phyloP scores from a whole-genome alignment of 768 basidiomycete species.

The Multifurca ochricompacta region DNA sequence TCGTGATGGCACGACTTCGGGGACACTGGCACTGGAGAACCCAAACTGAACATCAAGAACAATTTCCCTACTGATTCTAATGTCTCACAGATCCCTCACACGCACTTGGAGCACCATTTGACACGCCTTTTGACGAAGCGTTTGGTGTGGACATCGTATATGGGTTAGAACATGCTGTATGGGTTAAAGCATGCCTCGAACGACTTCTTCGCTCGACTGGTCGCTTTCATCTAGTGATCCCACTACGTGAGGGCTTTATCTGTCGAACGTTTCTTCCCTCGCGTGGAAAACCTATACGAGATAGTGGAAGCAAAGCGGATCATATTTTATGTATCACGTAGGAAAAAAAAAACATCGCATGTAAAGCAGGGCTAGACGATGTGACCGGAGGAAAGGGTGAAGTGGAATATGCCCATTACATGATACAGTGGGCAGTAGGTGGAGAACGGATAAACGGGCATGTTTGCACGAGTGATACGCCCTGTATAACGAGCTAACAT shows the following conservation, averaged over 20 bases:
- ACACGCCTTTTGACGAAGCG: conserved; percentile 39
- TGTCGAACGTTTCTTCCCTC: conserved; percentile 49
- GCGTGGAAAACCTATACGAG: conserved; percentile 9
- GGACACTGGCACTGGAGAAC: conserved; percentile 38
- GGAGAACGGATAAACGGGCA: not conserved
- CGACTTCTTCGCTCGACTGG: conserved; percentile 30
- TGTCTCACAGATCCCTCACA: conserved; percentile 4
- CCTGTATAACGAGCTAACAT: not conserved
- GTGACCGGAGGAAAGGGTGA: conserved; percentile 34
- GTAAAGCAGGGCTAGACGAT: conserved; percentile 36
- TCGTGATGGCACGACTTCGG: conserved; percentile 32
- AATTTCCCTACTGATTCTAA: conserved; percentile 27
- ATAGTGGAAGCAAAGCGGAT: not conserved
- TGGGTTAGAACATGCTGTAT: conserved; percentile 39
- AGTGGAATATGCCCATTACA: conserved; percentile 64
- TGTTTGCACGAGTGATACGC: conserved; percentile 7
- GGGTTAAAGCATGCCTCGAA: conserved; percentile 39
- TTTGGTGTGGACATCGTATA: conserved; percentile 51
- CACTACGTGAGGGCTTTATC: conserved; percentile 60
- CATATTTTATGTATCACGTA: conserved; percentile 39
- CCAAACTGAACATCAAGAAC: conserved; percentile 32
- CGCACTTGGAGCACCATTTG: conserved; percentile 21
- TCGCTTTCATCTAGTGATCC: conserved; percentile 71
- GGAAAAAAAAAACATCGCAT: conserved; percentile 48
- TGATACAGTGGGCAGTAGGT: conserved; percentile 53